Evolutionary conservation across 2,329 filamentous ascomycete genomes (phyloP).

Genomic region (Aspergillus quadrilineatus): DNA sequence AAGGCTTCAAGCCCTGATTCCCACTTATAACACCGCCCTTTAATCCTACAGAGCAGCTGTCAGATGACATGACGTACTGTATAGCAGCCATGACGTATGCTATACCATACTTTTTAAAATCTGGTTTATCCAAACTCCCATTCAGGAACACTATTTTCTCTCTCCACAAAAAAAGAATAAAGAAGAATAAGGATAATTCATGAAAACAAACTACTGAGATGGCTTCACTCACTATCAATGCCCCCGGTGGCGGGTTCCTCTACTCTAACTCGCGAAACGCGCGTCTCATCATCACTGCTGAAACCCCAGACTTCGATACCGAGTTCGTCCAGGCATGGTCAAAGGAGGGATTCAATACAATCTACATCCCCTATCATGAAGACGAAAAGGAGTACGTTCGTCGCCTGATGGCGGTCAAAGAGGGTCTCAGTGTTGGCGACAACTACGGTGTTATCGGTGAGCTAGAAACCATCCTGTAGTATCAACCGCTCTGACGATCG

Average conservation of each 20-base stretch:
- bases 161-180: neutral
- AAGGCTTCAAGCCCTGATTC: neutral
- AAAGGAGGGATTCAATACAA: conserved; percentile 60
- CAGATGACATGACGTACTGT: conserved; percentile 7
- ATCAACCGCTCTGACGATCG: neutral
- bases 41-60: neutral
- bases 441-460: conserved; percentile 63
- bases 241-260: conserved; percentile 33
- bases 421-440: conserved; percentile 57
- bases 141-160: conserved; percentile 1
- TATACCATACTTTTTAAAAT: neutral
- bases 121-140: neutral
- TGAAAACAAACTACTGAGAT: conserved; percentile 16
- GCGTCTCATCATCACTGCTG: conserved; percentile 35
- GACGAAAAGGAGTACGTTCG: conserved; percentile 52
- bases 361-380: conserved; percentile 57
- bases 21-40: neutral
- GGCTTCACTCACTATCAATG: conserved; percentile 36
- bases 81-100: conserved; percentile 7
- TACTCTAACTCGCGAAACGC: conserved; percentile 33
- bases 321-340: conserved; percentile 56
- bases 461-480: conserved; percentile 8
- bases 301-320: conserved; percentile 51
- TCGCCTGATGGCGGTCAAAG: conserved; percentile 52
- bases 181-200: too few species aligned